A percentile compares a stretch with the other conserved stretches of the same genome.
Conservation (phyloP, 2,329 filamentous ascomycete genomes). For the Alternaria conjuncta region DNA sequence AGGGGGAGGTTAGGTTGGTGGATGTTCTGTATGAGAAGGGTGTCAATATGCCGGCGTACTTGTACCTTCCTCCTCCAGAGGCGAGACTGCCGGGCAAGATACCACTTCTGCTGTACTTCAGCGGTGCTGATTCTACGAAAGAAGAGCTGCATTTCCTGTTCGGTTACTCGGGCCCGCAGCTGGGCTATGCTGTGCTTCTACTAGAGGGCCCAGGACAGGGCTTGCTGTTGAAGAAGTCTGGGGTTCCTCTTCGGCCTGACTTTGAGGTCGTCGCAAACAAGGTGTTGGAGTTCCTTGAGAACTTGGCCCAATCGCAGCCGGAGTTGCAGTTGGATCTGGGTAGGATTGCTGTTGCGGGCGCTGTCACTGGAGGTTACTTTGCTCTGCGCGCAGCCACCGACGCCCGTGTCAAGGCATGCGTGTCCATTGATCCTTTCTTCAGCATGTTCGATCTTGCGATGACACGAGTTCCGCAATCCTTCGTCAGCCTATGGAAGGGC, state of each 20-base stretch:
- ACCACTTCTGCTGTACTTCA: constrained; percentile 1
- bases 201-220: constrained; percentile 59
- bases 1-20: not conserved
- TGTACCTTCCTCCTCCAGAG: not conserved
- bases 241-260: constrained; percentile 27
- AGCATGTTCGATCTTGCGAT: constrained; percentile 39
- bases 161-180: constrained; percentile 38
- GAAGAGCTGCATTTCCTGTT: constrained; percentile 47
- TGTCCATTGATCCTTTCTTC: constrained; percentile 50
- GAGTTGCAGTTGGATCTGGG: constrained; percentile 45
- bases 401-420: constrained; percentile 53
- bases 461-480: not conserved
- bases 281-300: constrained; percentile 25
- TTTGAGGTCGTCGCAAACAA: constrained; percentile 32
- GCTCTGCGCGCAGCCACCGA: constrained; percentile 54
- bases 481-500: constrained; percentile 2
- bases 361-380: constrained; percentile 56
- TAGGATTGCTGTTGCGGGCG: constrained; percentile 48
- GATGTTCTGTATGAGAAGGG: not conserved
- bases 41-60: not conserved
- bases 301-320: not conserved
- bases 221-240: constrained; percentile 33
- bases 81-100: not conserved
- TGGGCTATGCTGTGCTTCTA: constrained; percentile 54
- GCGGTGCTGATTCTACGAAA: constrained; percentile 13